Conservation (phyloP, 164 flowering plant genomes). For the Berberis vulgaris region DNA sequence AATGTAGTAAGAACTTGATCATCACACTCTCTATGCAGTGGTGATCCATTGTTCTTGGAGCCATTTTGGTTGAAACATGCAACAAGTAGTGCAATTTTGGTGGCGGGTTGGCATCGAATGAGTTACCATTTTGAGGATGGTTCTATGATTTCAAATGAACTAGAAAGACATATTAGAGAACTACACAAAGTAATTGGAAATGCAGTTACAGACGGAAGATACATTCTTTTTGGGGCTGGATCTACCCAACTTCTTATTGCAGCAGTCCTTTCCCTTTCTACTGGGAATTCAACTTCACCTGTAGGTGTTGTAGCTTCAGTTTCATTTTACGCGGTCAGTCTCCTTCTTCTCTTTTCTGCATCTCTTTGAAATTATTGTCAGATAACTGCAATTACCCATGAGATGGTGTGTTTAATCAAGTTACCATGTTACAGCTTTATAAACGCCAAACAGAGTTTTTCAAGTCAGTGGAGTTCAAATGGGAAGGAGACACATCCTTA, state of each 20-base stretch:
- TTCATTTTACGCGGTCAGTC: slow-evolving; percentile 50
- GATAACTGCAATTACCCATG: too few species aligned
- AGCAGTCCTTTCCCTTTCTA: slow-evolving; percentile 40
- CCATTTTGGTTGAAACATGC: slow-evolving; percentile 53
- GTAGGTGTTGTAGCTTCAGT: slow-evolving; percentile 43
- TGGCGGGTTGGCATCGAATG: slow-evolving; percentile 73
- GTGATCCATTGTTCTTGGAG: slow-evolving; percentile 21
- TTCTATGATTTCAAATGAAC: slow-evolving; percentile 18
- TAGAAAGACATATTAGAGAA: slow-evolving; percentile 29
- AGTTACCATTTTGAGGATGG: slow-evolving; percentile 25
- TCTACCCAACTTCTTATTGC: slow-evolving; percentile 63
- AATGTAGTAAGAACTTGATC: slow-evolving; percentile 1
- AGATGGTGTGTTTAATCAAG: too few species aligned
- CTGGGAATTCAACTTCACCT: slow-evolving; percentile 20
- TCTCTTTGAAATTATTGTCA: too few species aligned
- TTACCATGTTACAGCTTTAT: slow-evolving; percentile 21
- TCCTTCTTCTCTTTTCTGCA: background rate
- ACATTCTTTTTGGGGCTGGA: slow-evolving; percentile 56
- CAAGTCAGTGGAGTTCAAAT: slow-evolving; percentile 24
- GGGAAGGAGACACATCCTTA: slow-evolving; percentile 35
- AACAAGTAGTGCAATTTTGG: slow-evolving; percentile 27
- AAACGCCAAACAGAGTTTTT: slow-evolving; percentile 29
- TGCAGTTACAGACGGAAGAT: slow-evolving; percentile 41
- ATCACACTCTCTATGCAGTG: slow-evolving; percentile 51
- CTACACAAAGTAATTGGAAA: slow-evolving; percentile 49